Percentiles rank a stretch among this genome's conserved stretches.
These are phyloP conservation scores for Fonsecaea nubica DNA, from an alignment of 2,329 filamentous ascomycete genomes.

Conservation along the genomic window DNA sequence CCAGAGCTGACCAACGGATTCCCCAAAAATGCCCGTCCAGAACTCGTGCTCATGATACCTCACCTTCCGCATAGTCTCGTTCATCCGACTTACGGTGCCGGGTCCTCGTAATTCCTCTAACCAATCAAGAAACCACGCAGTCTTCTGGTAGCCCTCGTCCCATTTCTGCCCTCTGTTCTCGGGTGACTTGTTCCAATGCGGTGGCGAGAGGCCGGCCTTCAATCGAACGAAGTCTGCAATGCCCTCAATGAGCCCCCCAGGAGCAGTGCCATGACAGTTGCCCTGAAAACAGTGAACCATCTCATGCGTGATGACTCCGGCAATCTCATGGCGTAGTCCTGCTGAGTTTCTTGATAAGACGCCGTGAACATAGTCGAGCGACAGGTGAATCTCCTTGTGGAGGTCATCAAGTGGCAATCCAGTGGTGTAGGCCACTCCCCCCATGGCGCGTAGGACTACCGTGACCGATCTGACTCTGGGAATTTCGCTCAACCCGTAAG, in stretches of 20 bases:
- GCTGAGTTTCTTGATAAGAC: constrained; percentile 29
- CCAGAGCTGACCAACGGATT: constrained; percentile 73
- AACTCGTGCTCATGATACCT: constrained; percentile 70
- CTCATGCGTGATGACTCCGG: constrained; percentile 87
- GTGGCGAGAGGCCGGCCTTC: constrained; percentile 72
- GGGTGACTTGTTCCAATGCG: constrained; percentile 75
- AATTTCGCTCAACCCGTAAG: constrained; percentile 41
- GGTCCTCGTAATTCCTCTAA: constrained; percentile 71
- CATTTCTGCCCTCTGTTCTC: constrained; percentile 65
- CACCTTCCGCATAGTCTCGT: constrained; percentile 69
- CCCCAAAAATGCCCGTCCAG: constrained; percentile 72
- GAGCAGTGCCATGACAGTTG: constrained; percentile 65
- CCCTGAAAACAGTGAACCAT: constrained; percentile 95
- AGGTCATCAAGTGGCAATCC: constrained; percentile 78
- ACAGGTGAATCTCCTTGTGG: constrained; percentile 94
- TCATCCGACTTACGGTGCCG: constrained; percentile 66
- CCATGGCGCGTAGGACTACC: constrained; percentile 77
- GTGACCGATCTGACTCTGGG: constrained; percentile 80
- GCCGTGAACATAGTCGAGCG: constrained; percentile 70
- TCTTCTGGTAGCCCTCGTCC: constrained; percentile 89
- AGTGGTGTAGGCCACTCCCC: constrained; percentile 87
- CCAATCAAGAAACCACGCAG: constrained; percentile 88
- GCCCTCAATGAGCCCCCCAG: constrained; percentile 84
- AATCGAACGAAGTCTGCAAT: constrained; percentile 92
- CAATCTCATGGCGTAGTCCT: constrained; percentile 63